Conservation (phyloP, 116 monocot genomes). For the Dioscorea cayenensis region DNA sequence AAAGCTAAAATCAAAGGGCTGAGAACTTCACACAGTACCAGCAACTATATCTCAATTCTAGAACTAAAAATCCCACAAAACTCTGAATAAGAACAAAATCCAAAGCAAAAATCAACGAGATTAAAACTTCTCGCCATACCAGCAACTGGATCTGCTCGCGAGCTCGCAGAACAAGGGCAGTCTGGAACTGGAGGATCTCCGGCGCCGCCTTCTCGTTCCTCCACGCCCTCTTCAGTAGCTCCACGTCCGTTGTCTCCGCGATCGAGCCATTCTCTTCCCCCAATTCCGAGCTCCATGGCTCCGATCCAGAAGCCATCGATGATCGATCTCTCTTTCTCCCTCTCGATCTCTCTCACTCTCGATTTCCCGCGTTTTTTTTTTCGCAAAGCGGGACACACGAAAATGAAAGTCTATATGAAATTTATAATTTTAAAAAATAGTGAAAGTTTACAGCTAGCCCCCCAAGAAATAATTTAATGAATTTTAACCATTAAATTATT, state of each 20-base stretch:
- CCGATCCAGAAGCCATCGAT: conserved; percentile 8
- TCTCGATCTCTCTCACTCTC: too few relatives aligned
- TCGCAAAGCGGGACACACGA: too few relatives aligned
- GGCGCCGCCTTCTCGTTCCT: conserved; percentile 90
- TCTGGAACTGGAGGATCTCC: conserved; percentile 73
- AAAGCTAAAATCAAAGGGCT: too few relatives aligned
- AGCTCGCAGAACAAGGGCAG: conserved; percentile 46
- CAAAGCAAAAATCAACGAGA: neutral
- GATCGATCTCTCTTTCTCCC: conserved; percentile 4
- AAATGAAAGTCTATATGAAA: too few relatives aligned
- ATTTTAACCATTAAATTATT: too few relatives aligned
- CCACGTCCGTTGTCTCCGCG: conserved; percentile 66
- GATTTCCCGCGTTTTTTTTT: too few relatives aligned
- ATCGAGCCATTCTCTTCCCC: neutral
- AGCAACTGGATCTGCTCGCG: conserved; percentile 81
- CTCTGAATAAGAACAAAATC: neutral
- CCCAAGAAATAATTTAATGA: too few relatives aligned
- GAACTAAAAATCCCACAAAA: neutral
- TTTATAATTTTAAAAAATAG: too few relatives aligned
- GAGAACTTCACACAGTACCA: too few relatives aligned
- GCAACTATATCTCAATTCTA: too few relatives aligned
- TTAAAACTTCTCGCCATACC: conserved; percentile 16
- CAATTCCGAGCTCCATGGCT: conserved; percentile 4
- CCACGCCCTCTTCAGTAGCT: conserved; percentile 88
- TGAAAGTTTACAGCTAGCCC: too few relatives aligned